Conservation (phyloP, 495 filamentous ascomycete genomes). For the Neurospora sp. region DNA sequence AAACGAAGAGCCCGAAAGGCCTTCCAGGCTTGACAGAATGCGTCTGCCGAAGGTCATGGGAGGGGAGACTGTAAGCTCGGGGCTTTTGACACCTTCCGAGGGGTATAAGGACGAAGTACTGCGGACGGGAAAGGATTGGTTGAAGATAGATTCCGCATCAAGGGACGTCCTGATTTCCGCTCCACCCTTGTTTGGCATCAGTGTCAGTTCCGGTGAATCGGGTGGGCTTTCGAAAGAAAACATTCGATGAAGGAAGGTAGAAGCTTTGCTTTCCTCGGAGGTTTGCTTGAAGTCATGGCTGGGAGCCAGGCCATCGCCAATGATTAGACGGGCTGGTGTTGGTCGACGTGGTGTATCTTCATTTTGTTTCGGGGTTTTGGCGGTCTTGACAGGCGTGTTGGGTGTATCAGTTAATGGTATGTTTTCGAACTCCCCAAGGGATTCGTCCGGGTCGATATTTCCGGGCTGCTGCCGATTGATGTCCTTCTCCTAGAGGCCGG, state of each 20-base stretch:
- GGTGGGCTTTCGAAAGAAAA: constrained; percentile 15
- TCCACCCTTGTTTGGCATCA: constrained; percentile 6
- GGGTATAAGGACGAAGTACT: constrained; percentile 20
- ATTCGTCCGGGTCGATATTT: background rate
- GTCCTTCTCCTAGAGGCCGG: constrained; percentile 22
- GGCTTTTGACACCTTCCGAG: constrained; percentile 14
- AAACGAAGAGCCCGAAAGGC: background rate
- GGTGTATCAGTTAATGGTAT: background rate
- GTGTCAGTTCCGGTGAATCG: constrained; percentile 3
- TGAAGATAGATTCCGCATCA: background rate
- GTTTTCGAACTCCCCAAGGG: background rate
- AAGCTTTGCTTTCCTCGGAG: background rate
- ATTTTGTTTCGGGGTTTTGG: background rate
- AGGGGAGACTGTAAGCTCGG: constrained; percentile 12
- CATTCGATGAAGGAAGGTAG: background rate
- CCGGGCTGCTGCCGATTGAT: constrained; percentile 4
- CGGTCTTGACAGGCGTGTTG: background rate
- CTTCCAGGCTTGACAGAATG: constrained; percentile 8
- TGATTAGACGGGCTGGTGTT: background rate
- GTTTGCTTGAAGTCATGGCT: background rate
- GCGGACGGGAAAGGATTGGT: background rate
- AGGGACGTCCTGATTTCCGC: constrained; percentile 2
- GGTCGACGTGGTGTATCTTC: background rate
- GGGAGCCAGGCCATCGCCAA: background rate
- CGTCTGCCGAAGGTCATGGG: constrained; percentile 15